Conservation (phyloP, 2,329 filamentous ascomycete species). For the Fusarium torreyae region DNA sequence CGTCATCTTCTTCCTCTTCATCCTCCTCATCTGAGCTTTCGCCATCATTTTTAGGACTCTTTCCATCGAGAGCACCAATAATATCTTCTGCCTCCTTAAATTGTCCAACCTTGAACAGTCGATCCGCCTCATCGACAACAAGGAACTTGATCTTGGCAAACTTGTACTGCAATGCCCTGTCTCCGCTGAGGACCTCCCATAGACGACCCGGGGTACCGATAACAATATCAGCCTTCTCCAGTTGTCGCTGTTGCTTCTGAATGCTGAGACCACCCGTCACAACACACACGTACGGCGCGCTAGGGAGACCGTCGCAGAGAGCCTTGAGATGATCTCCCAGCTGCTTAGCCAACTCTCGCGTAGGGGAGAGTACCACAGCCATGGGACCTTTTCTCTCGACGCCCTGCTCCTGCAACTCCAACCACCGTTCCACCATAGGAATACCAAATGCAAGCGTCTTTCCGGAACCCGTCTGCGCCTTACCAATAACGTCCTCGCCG, state of each 20-base stretch:
- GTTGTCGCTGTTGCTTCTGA: constrained; percentile 92
- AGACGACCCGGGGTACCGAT: constrained; percentile 92
- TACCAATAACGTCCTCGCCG: constrained; percentile 93
- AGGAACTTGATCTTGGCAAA: constrained; percentile 85
- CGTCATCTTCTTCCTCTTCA: constrained; percentile 62
- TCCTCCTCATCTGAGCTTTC: constrained; percentile 66
- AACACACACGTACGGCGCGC: constrained; percentile 82
- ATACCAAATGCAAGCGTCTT: constrained; percentile 97
- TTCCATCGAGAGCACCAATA: constrained; percentile 81
- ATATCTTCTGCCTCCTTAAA: constrained; percentile 97
- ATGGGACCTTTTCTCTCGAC: constrained; percentile 64
- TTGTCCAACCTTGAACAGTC: constrained; percentile 90
- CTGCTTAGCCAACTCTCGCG: constrained; percentile 93
- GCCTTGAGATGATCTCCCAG: constrained; percentile 85
- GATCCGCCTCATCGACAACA: constrained; percentile 94
- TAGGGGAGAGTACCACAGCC: constrained; percentile 90
- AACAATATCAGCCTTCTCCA: constrained; percentile 90
- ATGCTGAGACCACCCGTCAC: constrained; percentile 93
- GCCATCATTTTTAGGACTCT: constrained; percentile 72
- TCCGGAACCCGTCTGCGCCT: constrained; percentile 95
- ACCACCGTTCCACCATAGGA: constrained; percentile 88
- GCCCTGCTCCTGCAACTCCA: constrained; percentile 65
- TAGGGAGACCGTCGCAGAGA: constrained; percentile 74
- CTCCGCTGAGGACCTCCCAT: constrained; percentile 92
- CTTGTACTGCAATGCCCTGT: constrained; percentile 76